phyloP scores from a whole-genome alignment of 2,329 filamentous ascomycete species.

The Diatrype stigma region DNA sequence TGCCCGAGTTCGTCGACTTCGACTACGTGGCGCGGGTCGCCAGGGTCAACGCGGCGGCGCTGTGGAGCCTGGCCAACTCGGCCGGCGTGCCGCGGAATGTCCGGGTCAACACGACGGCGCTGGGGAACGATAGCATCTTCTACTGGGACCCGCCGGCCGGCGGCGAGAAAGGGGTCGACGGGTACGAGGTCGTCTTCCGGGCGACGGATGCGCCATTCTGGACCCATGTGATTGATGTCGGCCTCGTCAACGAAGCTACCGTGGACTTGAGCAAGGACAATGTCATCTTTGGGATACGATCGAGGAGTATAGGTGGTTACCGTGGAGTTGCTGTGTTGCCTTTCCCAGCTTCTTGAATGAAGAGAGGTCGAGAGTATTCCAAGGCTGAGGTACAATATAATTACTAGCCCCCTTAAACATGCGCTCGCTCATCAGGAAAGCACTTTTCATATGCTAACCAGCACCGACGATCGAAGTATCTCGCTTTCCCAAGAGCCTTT shows the following conservation, averaged over 20 bases:
- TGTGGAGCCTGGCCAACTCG: constrained; percentile 50
- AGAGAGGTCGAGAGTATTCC: neutral
- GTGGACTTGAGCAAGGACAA: constrained; percentile 53
- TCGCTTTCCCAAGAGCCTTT: too few species aligned
- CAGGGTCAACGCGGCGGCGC: constrained; percentile 49
- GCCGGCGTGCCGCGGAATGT: constrained; percentile 48
- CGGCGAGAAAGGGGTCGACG: constrained; percentile 29
- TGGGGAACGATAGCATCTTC: constrained; percentile 47
- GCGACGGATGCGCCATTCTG: constrained; percentile 45
- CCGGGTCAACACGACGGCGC: constrained; percentile 38
- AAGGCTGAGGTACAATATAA: too few species aligned
- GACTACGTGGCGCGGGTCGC: constrained; percentile 50
- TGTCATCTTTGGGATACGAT: constrained; percentile 52
- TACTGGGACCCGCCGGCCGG: constrained; percentile 41
- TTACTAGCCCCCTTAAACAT: too few species aligned
- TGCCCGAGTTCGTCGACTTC: constrained; percentile 54
- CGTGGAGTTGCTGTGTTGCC: constrained; percentile 27
- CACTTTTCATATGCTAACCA: too few species aligned
- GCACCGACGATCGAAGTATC: too few species aligned
- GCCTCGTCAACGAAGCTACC: constrained; percentile 39
- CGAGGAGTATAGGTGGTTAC: constrained; percentile 24
- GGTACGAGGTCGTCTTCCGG: constrained; percentile 55
- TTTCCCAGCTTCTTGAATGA: constrained; percentile 16
- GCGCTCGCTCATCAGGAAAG: too few species aligned
- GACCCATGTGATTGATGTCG: constrained; percentile 46